A percentile compares a stretch with the other conserved stretches of the same genome.
phyloP scores from a whole-genome alignment of 129 eudicot species.

The Saussurea involucrata region DNA sequence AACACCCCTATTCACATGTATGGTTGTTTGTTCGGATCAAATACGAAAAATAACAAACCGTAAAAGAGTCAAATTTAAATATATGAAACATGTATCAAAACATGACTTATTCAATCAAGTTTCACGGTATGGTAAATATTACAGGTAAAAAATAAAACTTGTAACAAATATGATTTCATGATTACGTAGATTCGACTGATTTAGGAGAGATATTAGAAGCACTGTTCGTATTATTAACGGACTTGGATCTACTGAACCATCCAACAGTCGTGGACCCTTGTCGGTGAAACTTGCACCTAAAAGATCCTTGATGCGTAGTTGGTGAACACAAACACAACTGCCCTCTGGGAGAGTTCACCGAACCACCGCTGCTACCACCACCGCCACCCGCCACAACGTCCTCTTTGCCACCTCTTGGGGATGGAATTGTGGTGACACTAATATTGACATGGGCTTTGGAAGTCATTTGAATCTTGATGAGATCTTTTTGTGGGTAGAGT shows the following conservation, averaged over 20 bases:
- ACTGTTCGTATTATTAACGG: slow-evolving; percentile 24
- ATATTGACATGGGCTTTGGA: slow-evolving; percentile 25
- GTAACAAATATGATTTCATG: slow-evolving; percentile 2
- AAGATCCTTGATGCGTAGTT: slow-evolving; percentile 75
- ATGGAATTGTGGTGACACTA: slow-evolving; percentile 31
- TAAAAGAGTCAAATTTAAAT: background rate
- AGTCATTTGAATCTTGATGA: slow-evolving; percentile 27
- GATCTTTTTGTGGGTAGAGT: background rate
- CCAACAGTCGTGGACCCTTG: slow-evolving; percentile 22
- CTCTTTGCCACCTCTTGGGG: slow-evolving; percentile 43
- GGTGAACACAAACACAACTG: slow-evolving; percentile 73
- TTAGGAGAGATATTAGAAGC: slow-evolving; percentile 33
- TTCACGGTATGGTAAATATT: background rate
- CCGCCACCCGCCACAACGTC: slow-evolving; percentile 4
- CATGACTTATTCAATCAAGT: slow-evolving; percentile 2
- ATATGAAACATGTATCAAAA: background rate
- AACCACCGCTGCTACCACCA: slow-evolving; percentile 6
- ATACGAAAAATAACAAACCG: background rate
- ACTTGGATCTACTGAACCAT: slow-evolving; percentile 58
- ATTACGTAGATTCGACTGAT: slow-evolving; percentile 41
- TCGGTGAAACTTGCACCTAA: slow-evolving; percentile 75
- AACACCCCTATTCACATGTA: no score
- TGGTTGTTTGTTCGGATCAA: background rate
- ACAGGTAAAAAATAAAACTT: slow-evolving; percentile 1
- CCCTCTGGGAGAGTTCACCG: slow-evolving; percentile 45